A percentile compares a stretch with the other conserved stretches of the same genome.
These are phyloP conservation scores for Pyrenula aspistea DNA, from an alignment of 495 filamentous ascomycete species.

Conservation along the genomic window DNA sequence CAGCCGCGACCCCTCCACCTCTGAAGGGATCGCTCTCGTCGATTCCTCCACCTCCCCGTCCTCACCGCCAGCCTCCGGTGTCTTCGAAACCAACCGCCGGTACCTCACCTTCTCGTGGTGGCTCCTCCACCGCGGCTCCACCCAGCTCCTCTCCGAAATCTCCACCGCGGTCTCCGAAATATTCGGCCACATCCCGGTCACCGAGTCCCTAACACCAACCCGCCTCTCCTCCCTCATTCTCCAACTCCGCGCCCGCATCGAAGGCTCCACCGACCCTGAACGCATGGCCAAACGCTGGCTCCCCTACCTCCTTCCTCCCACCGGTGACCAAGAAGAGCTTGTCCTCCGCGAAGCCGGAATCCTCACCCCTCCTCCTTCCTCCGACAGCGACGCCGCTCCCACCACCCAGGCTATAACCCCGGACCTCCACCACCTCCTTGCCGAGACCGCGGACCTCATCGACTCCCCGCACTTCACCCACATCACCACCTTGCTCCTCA, in stretches of 20 bases:
- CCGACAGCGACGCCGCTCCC: slow-evolving; percentile 7
- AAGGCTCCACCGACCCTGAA: slow-evolving; percentile 57
- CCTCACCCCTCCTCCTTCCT: slow-evolving; percentile 31
- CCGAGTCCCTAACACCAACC: slow-evolving; percentile 72
- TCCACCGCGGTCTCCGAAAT: slow-evolving; percentile 69
- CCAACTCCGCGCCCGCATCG: slow-evolving; percentile 71
- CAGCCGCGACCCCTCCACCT: slow-evolving; percentile 5
- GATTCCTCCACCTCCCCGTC: slow-evolving; percentile 1
- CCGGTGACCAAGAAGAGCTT: slow-evolving; percentile 59
- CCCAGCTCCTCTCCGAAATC: slow-evolving; percentile 65
- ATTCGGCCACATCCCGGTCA: slow-evolving; percentile 74
- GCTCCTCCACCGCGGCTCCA: slow-evolving; percentile 87
- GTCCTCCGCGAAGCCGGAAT: slow-evolving; percentile 80
- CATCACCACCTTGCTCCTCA: slow-evolving; percentile 74
- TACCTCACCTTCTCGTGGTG: slow-evolving; percentile 98
- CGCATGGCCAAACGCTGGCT: slow-evolving; percentile 56
- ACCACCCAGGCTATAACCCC: slow-evolving; percentile 17
- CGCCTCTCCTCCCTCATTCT: slow-evolving; percentile 65
- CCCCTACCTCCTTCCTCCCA: slow-evolving; percentile 66
- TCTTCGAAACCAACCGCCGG: slow-evolving; percentile 86
- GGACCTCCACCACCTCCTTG: slow-evolving; percentile 68
- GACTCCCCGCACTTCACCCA: slow-evolving; percentile 82
- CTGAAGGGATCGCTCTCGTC: not conserved
- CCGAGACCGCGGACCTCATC: slow-evolving; percentile 91
- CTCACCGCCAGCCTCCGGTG: slow-evolving; percentile 71